These are phyloP conservation scores for Salix arbutifolia DNA, from an alignment of 345 rosid species.

Conservation along the genomic window DNA sequence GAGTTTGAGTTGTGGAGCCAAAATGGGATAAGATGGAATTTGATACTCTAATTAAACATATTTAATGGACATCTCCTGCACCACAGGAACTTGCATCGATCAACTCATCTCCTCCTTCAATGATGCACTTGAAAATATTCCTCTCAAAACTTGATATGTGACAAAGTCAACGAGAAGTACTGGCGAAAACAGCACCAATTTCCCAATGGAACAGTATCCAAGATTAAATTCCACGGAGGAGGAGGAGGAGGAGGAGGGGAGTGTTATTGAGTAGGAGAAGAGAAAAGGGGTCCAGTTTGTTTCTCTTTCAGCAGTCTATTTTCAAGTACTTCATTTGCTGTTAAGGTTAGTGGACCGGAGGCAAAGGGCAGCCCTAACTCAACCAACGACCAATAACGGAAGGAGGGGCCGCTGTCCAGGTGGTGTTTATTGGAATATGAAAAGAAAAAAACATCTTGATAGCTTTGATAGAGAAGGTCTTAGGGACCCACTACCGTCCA, in stretches of 20 bases:
- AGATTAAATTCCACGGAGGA: background rate
- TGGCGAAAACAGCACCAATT: background rate
- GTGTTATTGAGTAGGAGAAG: background rate
- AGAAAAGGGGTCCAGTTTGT: background rate
- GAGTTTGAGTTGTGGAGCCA: background rate
- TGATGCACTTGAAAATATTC: background rate
- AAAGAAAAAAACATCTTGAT: no score
- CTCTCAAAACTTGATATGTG: background rate
- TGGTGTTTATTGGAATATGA: background rate
- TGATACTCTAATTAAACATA: background rate
- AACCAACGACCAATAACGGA: constrained; percentile 28
- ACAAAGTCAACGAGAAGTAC: background rate
- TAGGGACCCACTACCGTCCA: constrained; percentile 8
- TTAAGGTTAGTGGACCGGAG: constrained; percentile 3
- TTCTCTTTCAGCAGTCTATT: background rate
- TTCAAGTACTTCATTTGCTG: constrained; percentile 15
- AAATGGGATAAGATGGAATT: background rate
- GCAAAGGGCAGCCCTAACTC: constrained; percentile 17
- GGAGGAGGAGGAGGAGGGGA: background rate
- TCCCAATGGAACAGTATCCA: background rate
- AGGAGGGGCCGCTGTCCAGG: constrained; percentile 1
- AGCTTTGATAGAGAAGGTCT: no score
- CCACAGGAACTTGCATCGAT: no score
- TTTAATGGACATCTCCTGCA: no score
- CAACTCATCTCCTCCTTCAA: background rate